Percentiles rank a stretch among this genome's conserved stretches.
Conservation (phyloP, 148 eudicot species). For the Rhododendron henanense region DNA sequence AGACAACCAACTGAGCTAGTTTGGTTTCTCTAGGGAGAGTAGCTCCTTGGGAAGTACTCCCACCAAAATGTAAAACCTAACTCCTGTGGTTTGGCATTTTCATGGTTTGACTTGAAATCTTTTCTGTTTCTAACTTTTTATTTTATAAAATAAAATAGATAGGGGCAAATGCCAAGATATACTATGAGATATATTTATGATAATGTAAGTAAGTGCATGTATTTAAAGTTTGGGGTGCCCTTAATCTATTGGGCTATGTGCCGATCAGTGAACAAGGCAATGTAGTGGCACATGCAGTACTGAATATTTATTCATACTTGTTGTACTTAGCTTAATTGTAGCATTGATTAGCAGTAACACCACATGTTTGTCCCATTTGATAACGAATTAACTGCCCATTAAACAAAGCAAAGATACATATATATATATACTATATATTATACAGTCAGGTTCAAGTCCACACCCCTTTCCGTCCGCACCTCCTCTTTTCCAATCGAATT, state of each 20-base stretch:
- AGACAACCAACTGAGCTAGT: no score
- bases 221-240: not conserved
- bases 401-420: not conserved
- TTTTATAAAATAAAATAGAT: not conserved
- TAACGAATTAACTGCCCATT: not conserved
- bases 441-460: no score
- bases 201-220: not conserved
- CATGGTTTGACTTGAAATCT: conserved; percentile 2
- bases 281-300: not conserved
- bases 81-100: not conserved
- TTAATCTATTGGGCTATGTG: not conserved
- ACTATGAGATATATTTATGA: not conserved
- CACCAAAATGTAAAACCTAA: not conserved
- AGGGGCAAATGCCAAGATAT: not conserved
- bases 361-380: not conserved
- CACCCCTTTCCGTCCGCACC: no score
- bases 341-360: not conserved
- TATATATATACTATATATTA: no score
- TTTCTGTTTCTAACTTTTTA: not conserved
- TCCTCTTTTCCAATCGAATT: no score
- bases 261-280: not conserved
- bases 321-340: not conserved
- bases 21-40: not conserved
- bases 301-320: not conserved
- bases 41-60: not conserved